Conservation (phyloP, 129 eudicot genomes). For the Deinandra increscens region DNA sequence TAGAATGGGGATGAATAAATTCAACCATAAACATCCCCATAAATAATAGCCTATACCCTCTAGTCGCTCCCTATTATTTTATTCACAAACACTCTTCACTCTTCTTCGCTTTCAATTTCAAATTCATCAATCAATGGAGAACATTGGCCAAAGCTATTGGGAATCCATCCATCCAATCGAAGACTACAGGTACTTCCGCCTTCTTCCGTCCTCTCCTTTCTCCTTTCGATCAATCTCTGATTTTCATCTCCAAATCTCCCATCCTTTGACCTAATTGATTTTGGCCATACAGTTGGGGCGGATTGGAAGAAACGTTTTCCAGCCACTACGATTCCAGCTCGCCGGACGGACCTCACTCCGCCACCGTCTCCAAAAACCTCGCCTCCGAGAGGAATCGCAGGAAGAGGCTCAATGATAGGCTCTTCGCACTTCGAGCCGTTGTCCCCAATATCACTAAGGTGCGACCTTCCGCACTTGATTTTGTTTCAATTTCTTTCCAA, state of each 20-base stretch:
- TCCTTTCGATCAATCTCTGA: neutral
- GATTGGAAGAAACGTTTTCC: constrained; percentile 54
- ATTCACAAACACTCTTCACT: neutral
- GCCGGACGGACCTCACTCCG: constrained; percentile 67
- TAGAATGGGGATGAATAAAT: too few species aligned
- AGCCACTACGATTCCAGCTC: constrained; percentile 77
- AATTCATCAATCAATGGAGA: constrained; percentile 1
- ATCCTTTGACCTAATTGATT: neutral
- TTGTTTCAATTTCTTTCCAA: neutral
- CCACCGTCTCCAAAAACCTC: constrained; percentile 58
- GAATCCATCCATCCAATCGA: neutral
- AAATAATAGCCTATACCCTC: neutral
- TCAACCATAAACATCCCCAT: too few species aligned
- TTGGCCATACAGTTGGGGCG: constrained; percentile 35
- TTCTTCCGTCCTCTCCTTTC: neutral
- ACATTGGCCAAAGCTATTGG: neutral
- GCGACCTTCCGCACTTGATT: neutral
- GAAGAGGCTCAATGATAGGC: constrained; percentile 70
- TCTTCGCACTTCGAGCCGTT: constrained; percentile 84
- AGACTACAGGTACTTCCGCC: neutral
- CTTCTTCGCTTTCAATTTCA: neutral
- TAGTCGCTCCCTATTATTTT: neutral
- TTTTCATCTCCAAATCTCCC: neutral
- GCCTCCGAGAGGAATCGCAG: constrained; percentile 81
- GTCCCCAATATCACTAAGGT: constrained; percentile 92